Conservation (phyloP, 371 early-diverging fungal species). For the Parasitella parasitica region DNA sequence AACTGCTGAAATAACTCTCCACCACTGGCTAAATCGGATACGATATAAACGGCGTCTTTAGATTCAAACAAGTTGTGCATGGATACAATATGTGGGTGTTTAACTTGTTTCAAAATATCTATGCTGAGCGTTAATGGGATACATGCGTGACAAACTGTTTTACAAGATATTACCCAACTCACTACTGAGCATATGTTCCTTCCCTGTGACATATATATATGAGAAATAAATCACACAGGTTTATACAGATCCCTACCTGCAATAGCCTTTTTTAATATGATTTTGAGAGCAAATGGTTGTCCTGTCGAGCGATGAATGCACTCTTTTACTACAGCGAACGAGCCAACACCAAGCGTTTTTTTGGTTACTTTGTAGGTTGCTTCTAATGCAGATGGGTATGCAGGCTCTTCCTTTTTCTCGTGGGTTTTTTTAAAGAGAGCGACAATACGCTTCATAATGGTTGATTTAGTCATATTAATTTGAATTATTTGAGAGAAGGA, state of each 20-base stretch:
- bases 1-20: conserved; percentile 88
- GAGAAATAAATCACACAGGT: too few species aligned
- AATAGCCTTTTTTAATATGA: conserved; percentile 72
- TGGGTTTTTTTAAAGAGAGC: conserved; percentile 52
- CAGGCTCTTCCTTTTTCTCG: conserved; percentile 39
- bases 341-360: conserved; percentile 63
- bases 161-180: conserved; percentile 55
- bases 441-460: conserved; percentile 46
- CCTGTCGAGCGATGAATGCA: conserved; percentile 59
- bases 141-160: background rate
- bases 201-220: conserved; percentile 54
- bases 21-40: conserved; percentile 84
- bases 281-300: conserved; percentile 75
- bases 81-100: conserved; percentile 80
- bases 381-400: conserved; percentile 41
- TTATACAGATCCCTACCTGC: conserved; percentile 39
- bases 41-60: conserved; percentile 76
- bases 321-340: conserved; percentile 84
- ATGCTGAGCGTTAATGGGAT: background rate
- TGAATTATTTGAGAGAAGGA: too few species aligned
- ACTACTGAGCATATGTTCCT: conserved; percentile 82
- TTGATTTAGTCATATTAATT: conserved; percentile 35
- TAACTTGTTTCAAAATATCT: conserved; percentile 75
- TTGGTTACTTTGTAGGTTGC: conserved; percentile 51
- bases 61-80: conserved; percentile 80